A percentile compares a stretch with the other conserved stretches of the same genome.
phyloP scores from a whole-genome alignment of 2,329 filamentous ascomycete genomes.

The Nannizziopsis barbatae region DNA sequence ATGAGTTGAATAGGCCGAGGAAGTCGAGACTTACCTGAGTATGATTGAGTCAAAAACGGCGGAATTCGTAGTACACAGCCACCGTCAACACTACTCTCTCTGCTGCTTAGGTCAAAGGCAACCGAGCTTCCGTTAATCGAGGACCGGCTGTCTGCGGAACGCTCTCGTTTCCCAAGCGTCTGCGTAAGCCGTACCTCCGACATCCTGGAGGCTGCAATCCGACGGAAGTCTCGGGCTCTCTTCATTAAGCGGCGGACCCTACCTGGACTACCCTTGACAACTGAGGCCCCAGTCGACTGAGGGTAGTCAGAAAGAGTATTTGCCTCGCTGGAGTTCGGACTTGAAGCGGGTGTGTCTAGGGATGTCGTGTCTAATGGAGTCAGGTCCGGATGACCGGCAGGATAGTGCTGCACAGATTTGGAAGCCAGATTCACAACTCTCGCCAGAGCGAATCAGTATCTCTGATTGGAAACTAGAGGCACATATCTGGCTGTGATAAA shows the following conservation, averaged over 20 bases:
- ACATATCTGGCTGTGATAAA: not conserved
- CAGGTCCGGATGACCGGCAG: slow-evolving; percentile 35
- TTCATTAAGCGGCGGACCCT: slow-evolving; percentile 34
- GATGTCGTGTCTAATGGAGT: slow-evolving; percentile 4
- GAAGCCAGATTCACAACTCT: slow-evolving; percentile 31
- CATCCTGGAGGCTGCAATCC: slow-evolving; percentile 33
- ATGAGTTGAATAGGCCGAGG: not conserved
- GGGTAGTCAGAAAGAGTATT: slow-evolving; percentile 9
- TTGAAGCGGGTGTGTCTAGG: slow-evolving; percentile 1
- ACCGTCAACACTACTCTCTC: slow-evolving; percentile 20
- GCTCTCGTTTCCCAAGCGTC: slow-evolving; percentile 29
- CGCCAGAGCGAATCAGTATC: slow-evolving; percentile 14
- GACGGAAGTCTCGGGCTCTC: slow-evolving; percentile 32
- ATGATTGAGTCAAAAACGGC: slow-evolving; percentile 30
- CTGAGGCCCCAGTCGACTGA: slow-evolving; percentile 20
- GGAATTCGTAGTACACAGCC: slow-evolving; percentile 24
- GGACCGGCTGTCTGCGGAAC: slow-evolving; percentile 27
- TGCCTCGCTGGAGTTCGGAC: slow-evolving; percentile 3
- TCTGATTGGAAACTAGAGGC: not conserved
- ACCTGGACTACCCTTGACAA: slow-evolving; percentile 26
- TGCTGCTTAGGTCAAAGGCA: slow-evolving; percentile 15
- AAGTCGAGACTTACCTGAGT: slow-evolving; percentile 30
- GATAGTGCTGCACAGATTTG: slow-evolving; percentile 31
- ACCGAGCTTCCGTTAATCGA: slow-evolving; percentile 17
- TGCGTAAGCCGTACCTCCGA: slow-evolving; percentile 30